phyloP scores from a whole-genome alignment of 352 stramenopile species.

The Phytopythium sindhum region DNA sequence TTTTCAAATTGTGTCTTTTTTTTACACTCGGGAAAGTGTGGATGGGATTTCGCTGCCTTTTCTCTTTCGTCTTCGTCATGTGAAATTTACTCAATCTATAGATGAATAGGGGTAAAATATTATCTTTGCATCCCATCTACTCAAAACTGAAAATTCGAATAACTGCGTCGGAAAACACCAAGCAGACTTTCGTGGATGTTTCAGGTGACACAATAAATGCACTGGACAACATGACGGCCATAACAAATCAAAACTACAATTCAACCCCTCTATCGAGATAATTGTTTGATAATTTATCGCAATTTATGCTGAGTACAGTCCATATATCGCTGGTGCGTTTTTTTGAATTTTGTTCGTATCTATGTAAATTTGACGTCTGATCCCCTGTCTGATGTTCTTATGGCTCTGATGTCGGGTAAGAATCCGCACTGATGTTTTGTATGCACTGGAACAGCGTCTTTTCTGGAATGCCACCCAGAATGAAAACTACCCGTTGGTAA shows the following conservation, averaged over 20 bases:
- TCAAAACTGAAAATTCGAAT: neutral
- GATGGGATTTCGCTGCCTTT: neutral
- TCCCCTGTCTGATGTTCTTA: neutral
- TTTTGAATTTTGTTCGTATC: neutral
- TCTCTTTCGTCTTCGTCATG: neutral
- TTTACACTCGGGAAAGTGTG: neutral
- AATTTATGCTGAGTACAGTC: neutral
- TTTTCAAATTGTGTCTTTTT: neutral
- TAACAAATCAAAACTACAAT: too few species aligned
- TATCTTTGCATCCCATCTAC: neutral
- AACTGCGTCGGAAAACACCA: neutral
- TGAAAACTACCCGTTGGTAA: neutral
- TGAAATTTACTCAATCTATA: too few species aligned
- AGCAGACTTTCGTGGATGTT: neutral
- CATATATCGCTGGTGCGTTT: neutral
- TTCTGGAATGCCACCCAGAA: neutral
- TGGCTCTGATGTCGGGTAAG: neutral
- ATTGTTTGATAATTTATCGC: neutral
- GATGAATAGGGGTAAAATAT: too few species aligned
- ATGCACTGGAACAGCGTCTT: neutral
- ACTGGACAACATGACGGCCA: too few species aligned
- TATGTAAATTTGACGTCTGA: neutral
- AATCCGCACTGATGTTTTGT: neutral
- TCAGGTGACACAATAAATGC: too few species aligned
- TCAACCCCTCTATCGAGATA: too few species aligned